These are phyloP conservation scores for Solanum stenotomum DNA, from an alignment of 257 asterid genomes.

Conservation along the genomic window DNA sequence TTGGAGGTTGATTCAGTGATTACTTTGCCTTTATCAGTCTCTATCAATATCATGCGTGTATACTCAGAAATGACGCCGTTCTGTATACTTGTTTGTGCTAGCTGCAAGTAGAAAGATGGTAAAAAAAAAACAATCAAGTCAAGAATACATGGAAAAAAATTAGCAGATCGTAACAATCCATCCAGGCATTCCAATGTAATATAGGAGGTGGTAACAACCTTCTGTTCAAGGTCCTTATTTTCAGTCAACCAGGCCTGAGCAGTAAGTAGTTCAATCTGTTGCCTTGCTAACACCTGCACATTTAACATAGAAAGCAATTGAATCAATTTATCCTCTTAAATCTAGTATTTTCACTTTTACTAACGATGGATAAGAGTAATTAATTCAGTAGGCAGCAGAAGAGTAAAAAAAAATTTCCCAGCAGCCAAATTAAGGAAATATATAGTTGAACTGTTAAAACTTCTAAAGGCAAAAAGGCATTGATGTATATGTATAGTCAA, in stretches of 20 bases:
- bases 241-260: constrained; percentile 79
- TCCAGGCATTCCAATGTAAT: neutral
- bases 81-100: constrained; percentile 58
- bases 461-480: neutral
- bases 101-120: constrained; percentile 27
- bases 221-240: constrained; percentile 54
- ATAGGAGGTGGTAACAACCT: constrained; percentile 30
- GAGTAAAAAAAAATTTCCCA: neutral
- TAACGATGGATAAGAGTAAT: neutral
- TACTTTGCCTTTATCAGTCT: constrained; percentile 30
- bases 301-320: neutral
- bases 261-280: constrained; percentile 68
- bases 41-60: constrained; percentile 52
- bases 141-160: neutral
- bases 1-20: constrained; percentile 12
- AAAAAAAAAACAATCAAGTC: neutral
- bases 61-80: constrained; percentile 54
- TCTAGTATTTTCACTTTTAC: neutral
- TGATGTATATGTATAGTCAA: neutral
- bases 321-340: neutral
- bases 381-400: neutral
- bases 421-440: neutral
- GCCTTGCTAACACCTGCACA: constrained; percentile 59
- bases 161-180: neutral
- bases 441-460: neutral